Percentiles rank a stretch among this genome's conserved stretches.
phyloP scores from a whole-genome alignment of 441 rosid genomes.

The Erodium trifolium region DNA sequence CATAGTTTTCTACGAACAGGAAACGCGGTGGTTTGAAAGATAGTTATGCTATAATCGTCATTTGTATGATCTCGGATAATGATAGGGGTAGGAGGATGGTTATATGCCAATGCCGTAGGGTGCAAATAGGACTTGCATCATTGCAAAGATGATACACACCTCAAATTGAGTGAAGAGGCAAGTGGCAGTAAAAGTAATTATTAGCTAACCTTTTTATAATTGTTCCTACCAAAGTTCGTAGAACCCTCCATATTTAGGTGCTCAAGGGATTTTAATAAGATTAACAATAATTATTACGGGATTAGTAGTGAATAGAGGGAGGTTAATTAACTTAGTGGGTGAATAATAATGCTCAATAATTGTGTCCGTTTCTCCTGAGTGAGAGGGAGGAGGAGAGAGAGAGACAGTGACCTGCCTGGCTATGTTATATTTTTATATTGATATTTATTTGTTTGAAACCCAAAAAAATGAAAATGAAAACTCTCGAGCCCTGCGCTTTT shows the following conservation, averaged over 20 bases:
- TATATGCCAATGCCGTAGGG: background rate
- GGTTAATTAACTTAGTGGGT: constrained; percentile 5
- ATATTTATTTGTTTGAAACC: background rate
- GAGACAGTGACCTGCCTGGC: background rate
- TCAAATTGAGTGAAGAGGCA: constrained; percentile 6
- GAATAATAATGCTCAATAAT: constrained; percentile 6
- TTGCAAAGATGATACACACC: constrained; percentile 8
- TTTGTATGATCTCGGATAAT: background rate
- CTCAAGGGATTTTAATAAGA: background rate
- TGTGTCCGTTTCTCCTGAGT: background rate
- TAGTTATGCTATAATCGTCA: too few species aligned
- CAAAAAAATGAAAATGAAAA: background rate
- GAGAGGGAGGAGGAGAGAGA: background rate
- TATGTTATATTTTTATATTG: background rate
- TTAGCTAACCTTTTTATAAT: background rate
- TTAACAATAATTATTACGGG: background rate
- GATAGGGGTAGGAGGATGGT: background rate
- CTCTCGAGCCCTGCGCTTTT: constrained; percentile 7
- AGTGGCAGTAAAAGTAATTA: constrained; percentile 4
- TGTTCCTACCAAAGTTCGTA: background rate
- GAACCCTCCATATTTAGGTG: constrained; percentile 7
- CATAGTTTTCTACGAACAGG: too few species aligned
- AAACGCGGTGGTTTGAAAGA: too few species aligned
- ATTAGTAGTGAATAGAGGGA: background rate
- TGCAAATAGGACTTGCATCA: constrained; percentile 1